Evolutionary conservation across 805 yeast species (phyloP).

Genomic region (Candida coleopterorum): DNA sequence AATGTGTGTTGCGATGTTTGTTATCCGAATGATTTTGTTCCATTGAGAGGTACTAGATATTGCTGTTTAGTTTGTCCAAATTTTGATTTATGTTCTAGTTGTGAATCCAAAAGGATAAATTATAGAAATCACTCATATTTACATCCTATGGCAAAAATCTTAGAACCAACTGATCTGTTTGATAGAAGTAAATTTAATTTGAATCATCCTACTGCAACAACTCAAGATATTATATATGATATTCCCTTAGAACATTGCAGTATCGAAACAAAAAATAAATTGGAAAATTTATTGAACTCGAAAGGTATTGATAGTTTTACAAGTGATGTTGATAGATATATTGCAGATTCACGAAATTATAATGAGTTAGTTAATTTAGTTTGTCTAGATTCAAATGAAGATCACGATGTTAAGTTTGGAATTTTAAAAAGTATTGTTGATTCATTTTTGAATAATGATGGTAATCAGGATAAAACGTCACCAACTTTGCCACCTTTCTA

Average conservation of each 20-base stretch:
- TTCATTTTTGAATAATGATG: neutral
- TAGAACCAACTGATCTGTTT: slow-evolving; percentile 11
- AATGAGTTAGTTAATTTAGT: slow-evolving; percentile 16
- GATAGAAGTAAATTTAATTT: neutral
- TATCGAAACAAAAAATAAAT: slow-evolving; percentile 10
- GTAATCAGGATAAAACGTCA: neutral
- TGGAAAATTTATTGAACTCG: slow-evolving; percentile 14
- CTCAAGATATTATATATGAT: slow-evolving; percentile 17
- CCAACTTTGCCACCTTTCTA: neutral
- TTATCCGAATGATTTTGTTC: slow-evolving; percentile 22
- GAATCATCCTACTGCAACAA: neutral
- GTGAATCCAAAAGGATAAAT: slow-evolving; percentile 17
- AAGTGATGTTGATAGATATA: slow-evolving; percentile 12
- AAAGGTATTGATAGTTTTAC: slow-evolving; percentile 17
- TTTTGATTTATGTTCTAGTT: slow-evolving; percentile 47
- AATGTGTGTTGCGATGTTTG: slow-evolving; percentile 34
- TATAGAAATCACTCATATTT: slow-evolving; percentile 17
- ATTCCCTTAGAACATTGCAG: slow-evolving; percentile 22
- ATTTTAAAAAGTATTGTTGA: slow-evolving; percentile 19
- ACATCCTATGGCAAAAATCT: slow-evolving; percentile 30
- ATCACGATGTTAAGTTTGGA: slow-evolving; percentile 18
- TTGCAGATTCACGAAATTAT: slow-evolving; percentile 21
- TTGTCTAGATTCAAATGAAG: slow-evolving; percentile 7
- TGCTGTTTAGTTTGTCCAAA: slow-evolving; percentile 49
- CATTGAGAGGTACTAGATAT: slow-evolving; percentile 45